Base-by-base conservation (phyloP, 768 basidiomycete species). In the Rubroboletus satanas region DNA sequence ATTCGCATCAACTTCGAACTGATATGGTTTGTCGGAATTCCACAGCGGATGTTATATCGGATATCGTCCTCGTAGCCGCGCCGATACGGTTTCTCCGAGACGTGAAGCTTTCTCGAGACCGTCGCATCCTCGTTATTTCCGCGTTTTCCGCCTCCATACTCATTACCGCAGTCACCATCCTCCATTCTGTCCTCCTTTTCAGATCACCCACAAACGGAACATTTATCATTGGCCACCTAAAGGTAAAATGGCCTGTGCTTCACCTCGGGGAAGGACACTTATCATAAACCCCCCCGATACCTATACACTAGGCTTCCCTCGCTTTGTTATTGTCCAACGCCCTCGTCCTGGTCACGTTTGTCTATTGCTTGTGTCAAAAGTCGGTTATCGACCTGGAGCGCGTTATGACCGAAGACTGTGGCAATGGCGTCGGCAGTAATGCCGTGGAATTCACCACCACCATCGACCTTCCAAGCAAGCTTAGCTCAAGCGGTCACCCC, bases 1-100 rank as follows among this genome's bases (percentile, higher is more conserved):
- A 35, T 35, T 18, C 9, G 26, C 2, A 29, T 23, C 26, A 31
- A 14, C 9, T n/a, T 42, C 10, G 6, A 38, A 35, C 31, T 46
- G 18, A 47, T 9, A 7, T 3, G 26, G 3, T 18, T 21, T 29
- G 28, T 21, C 17, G 14, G 45, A 49, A 54, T 17, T 17, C 17
- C 9, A 48, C 33, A 68, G 67, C 66, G 46, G 66, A 68, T 26
- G 1, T 52, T 9, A 17, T 68, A 29, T 64, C 67, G 1, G 67
- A 68, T 29, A 18, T 8, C 28, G 53, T 58, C 31, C 56, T 68
- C 26, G 67, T 68, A 18, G 29, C 38, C 23, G 37, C 32, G 2
- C 59, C 66, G 0, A 42, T 57, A 39, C 46, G 47, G 33, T 52
- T 62, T 28, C 60, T 68, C 9, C 59, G 62, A 18, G 59, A 48